Evolutionary conservation across 176 grass and related monocot species (phyloP).

Genomic region (Carex littledalei): DNA sequence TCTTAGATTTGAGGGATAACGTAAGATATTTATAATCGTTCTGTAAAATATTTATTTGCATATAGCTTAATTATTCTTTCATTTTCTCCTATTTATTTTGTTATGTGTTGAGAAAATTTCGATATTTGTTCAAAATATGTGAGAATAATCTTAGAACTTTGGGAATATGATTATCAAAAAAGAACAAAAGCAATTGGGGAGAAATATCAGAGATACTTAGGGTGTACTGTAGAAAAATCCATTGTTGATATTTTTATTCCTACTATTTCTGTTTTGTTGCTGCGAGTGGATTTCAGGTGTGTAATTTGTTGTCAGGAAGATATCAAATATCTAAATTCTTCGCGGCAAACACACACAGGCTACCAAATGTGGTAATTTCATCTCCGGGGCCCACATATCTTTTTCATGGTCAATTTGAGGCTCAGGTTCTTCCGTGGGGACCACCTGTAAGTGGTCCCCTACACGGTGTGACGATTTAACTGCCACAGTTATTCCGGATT

Average conservation of each 20-base stretch:
- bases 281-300: constrained; percentile 1
- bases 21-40: not conserved
- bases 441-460: not conserved
- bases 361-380: not conserved
- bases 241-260: not conserved
- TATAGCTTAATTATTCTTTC: not conserved
- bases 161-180: too few species aligned
- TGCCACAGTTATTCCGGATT: not conserved
- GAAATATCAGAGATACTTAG: not conserved
- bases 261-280: constrained; percentile 1
- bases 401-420: not conserved
- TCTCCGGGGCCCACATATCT: not conserved
- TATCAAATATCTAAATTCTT: not conserved
- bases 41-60: not conserved
- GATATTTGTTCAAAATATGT: not conserved
- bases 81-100: not conserved
- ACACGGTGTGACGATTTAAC: not conserved
- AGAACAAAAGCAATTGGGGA: not conserved
- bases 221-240: not conserved
- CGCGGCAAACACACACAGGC: not conserved
- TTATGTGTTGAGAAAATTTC: not conserved
- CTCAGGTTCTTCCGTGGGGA: not conserved
- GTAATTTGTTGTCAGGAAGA: constrained; percentile 4
- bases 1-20: not conserved
- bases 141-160: not conserved